These are phyloP conservation scores for Arabidopsis hybrid DNA, from an alignment of 441 rosid genomes.

Conservation along the genomic window DNA sequence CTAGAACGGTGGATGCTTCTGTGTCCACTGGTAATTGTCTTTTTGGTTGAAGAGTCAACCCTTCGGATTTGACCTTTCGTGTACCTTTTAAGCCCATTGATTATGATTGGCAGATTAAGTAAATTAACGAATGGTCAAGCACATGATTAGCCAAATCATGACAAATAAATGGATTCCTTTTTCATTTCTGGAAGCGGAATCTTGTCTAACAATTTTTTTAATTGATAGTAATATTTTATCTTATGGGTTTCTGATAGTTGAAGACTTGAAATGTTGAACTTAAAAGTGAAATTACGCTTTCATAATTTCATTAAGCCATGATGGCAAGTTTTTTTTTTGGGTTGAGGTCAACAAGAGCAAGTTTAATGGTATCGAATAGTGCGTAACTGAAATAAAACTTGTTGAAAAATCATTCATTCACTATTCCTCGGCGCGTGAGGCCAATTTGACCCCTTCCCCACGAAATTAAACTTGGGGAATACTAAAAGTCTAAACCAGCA, in stretches of 20 bases:
- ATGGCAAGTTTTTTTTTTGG: too few relatives aligned
- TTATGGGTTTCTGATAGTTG: too few relatives aligned
- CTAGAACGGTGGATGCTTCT: conserved; percentile 10
- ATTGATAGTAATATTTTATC: too few relatives aligned
- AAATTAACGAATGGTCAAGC: conserved; percentile 19
- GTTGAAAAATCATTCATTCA: neutral
- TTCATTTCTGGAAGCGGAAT: conserved; percentile 1
- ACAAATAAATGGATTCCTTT: neutral
- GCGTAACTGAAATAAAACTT: neutral
- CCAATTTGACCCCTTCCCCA: conserved; percentile 25
- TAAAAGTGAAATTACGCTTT: too few relatives aligned
- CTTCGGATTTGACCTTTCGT: conserved; percentile 23
- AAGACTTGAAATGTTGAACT: too few relatives aligned
- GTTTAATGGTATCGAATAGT: neutral
- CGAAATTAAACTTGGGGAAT: conserved; percentile 9
- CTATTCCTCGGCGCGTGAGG: neutral
- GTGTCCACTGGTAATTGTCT: conserved; percentile 2
- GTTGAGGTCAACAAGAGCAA: neutral
- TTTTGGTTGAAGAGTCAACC: conserved; percentile 19
- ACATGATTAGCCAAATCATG: conserved; percentile 17
- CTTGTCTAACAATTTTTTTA: too few relatives aligned
- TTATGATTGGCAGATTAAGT: conserved; percentile 6
- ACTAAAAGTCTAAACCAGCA: neutral
- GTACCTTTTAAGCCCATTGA: neutral
- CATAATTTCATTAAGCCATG: neutral